Base-by-base conservation (phyloP, 306 rosid genomes). In the Vigna reflexopilosa region DNA sequence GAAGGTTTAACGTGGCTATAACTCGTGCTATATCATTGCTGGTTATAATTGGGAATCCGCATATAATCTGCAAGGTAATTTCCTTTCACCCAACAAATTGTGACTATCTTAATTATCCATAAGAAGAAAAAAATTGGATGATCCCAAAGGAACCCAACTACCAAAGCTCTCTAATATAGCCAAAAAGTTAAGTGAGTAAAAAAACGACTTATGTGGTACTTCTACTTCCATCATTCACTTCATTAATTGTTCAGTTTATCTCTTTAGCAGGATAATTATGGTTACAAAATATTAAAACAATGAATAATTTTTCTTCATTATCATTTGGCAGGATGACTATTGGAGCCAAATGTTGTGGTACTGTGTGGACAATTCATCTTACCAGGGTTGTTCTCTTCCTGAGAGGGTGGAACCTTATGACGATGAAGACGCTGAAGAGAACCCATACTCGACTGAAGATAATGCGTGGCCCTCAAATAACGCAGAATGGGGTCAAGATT, bases 331-430 rank as follows among this genome's bases (percentile, higher is more conserved):
- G 98, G 98, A 95, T 70, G 36, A 75, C 2, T 49, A 85, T 72
- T 95, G 98, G 98, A 91, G 83, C 87, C 90, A 83, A 89, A 89
- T 95, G 80, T 74, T 95, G 77, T 92, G 97, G 98, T 74, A 81
- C 75, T 95, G 98, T 30, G 91, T 71, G 38, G 97, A 91, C 87
- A 91, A 92, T 75, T 63, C 86, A 30, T 89, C 98, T 49, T 95
- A 95, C 84, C 79, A 74, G 79, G 98, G 98, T 28, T 92, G 98
- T 67, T 12, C 83, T 28, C 92, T 85, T 54, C 98, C 98, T 7
- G 96, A 90, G 57, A 90, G 83, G 79, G 77, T 11, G 66, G 95
- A 86, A 52, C 24, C 20, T 66, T 48, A 12, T 58, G 48, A 57
- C 8, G 58, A 83, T 4, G 87, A 81, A 70, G 62, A 67, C 68